Evolutionary conservation across 192 early-diverging fungal species (phyloP).

Genomic region (Coemansia sp.): DNA sequence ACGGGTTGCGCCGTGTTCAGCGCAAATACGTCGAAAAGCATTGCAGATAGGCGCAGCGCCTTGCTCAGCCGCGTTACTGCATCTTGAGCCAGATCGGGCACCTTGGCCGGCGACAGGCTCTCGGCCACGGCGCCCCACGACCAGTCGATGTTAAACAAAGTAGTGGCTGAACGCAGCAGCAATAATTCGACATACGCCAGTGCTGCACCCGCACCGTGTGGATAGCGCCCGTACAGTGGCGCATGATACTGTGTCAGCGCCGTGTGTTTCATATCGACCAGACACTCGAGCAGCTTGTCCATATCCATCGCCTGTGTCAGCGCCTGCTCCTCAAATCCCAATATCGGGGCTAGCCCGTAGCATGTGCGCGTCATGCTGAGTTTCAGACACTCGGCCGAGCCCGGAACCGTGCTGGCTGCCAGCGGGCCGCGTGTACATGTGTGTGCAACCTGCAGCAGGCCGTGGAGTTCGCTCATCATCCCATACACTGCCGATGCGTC

Average conservation of each 20-base stretch:
- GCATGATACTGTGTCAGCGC: conserved; percentile 19
- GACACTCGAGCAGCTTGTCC: conserved; percentile 28
- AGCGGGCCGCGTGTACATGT: conserved; percentile 6
- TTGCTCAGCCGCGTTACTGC: conserved; percentile 6
- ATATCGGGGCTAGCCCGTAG: conserved; percentile 38
- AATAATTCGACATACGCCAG: conserved; percentile 27
- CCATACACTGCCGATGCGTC: conserved; percentile 48
- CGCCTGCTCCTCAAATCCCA: conserved; percentile 39
- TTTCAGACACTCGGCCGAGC: conserved; percentile 11
- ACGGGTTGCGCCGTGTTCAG: conserved; percentile 25
- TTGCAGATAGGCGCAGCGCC: conserved; percentile 20
- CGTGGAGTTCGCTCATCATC: conserved; percentile 47
- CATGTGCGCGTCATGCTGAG: conserved; percentile 28
- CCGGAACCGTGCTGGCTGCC: conserved; percentile 2
- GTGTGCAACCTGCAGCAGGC: conserved; percentile 27
- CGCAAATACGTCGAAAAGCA: conserved; percentile 29
- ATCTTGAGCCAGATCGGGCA: conserved; percentile 10
- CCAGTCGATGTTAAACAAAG: conserved; percentile 31
- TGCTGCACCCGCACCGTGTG: conserved; percentile 1
- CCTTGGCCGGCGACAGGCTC: conserved; percentile 13
- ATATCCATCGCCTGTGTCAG: conserved; percentile 46
- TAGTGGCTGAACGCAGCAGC: conserved; percentile 32
- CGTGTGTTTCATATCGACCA: conserved; percentile 33
- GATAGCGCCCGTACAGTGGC: conserved; percentile 32
- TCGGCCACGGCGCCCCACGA: conserved; percentile 20